Percentiles rank a stretch among this genome's conserved stretches.
These are phyloP conservation scores for Spathaspora gorwiae DNA, from an alignment of 805 yeast genomes.

Conservation along the genomic window DNA sequence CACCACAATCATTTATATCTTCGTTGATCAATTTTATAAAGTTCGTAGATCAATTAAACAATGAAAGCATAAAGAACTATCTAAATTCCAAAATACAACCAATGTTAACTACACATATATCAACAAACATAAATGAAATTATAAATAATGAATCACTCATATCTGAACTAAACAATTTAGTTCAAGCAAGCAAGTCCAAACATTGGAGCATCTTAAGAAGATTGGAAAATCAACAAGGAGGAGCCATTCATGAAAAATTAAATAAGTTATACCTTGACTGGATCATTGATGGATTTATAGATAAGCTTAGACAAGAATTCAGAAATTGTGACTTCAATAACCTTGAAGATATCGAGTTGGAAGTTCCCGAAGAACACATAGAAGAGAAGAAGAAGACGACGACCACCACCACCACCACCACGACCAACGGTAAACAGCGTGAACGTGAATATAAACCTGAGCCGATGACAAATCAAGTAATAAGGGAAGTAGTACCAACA, in stretches of 20 bases:
- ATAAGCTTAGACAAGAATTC: conserved; percentile 21
- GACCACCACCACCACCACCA: too few species aligned
- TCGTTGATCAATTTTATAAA: conserved; percentile 19
- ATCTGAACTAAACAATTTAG: conserved; percentile 15
- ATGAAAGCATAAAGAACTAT: conserved; percentile 19
- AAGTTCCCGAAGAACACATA: background rate
- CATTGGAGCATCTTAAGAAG: conserved; percentile 12
- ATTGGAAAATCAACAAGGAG: conserved; percentile 4
- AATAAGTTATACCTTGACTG: conserved; percentile 26
- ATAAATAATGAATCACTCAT: conserved; percentile 16
- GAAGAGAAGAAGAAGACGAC: background rate
- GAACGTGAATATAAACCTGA: background rate
- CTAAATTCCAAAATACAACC: conserved; percentile 26
- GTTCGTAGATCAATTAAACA: conserved; percentile 24
- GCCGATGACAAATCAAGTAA: too few species aligned
- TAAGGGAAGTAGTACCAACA: background rate
- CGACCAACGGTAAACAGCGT: too few species aligned
- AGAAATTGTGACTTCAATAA: conserved; percentile 2
- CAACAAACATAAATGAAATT: conserved; percentile 24
- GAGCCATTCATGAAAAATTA: conserved; percentile 19
- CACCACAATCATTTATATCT: background rate
- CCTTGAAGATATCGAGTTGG: background rate
- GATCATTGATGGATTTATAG: conserved; percentile 29
- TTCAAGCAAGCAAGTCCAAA: conserved; percentile 7
- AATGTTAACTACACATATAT: conserved; percentile 22